Percentiles rank a stretch among this genome's conserved stretches.
Conservation (phyloP, 139 green algal genomes). For the Pycnococcus provasolii region DNA sequence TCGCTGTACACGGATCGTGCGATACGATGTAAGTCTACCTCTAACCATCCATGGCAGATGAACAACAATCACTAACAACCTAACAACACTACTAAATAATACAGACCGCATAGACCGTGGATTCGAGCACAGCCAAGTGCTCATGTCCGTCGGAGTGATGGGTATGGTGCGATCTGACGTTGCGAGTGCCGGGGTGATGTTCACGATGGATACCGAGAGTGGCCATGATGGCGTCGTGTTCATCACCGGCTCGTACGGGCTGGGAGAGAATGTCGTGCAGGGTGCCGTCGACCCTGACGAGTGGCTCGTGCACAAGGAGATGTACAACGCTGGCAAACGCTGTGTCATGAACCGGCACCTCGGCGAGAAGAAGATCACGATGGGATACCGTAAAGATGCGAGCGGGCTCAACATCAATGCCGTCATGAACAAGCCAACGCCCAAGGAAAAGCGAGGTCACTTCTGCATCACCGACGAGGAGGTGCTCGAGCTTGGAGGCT, state of each 20-base stretch:
- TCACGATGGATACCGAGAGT: slow-evolving; percentile 20
- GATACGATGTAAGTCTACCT: neutral
- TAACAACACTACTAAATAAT: no score
- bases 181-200: slow-evolving; percentile 20
- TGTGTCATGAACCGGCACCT: slow-evolving; percentile 5
- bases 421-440: neutral
- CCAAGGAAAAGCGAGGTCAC: neutral
- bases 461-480: slow-evolving; percentile 18
- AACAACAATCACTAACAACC: no score
- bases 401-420: neutral
- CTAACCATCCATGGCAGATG: no score
- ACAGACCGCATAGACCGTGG: slow-evolving; percentile 6
- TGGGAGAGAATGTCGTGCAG: slow-evolving; percentile 22
- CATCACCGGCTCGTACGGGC: slow-evolving; percentile 6
- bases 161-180: slow-evolving; percentile 19
- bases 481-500: slow-evolving; percentile 7
- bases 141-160: slow-evolving; percentile 14
- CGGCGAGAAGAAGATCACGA: slow-evolving; percentile 15
- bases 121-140: slow-evolving; percentile 10
- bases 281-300: slow-evolving; percentile 14
- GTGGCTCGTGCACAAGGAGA: slow-evolving; percentile 11
- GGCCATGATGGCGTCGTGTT: slow-evolving; percentile 7
- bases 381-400: slow-evolving; percentile 6
- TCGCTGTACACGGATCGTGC: slow-evolving; percentile 22
- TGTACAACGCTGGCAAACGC: neutral